Base-by-base conservation (phyloP, 805 yeast species). In the Nakazawaea populi region DNA sequence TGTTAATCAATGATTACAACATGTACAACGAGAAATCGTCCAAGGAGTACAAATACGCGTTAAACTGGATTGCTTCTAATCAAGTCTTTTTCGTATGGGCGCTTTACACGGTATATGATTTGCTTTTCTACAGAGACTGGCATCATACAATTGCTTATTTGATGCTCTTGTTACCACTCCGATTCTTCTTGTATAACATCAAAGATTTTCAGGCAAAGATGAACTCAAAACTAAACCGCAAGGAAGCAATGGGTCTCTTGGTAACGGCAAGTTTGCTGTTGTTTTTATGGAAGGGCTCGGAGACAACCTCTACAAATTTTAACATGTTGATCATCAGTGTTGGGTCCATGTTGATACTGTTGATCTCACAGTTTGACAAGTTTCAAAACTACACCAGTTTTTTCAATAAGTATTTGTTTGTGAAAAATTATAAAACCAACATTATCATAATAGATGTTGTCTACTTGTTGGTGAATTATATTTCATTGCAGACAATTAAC, bases 291-390 rank as follows among this genome's bases (percentile, higher is more conserved):
- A 29, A 41, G 10, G 3, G 11, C 11, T 32, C 35, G 35, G 35
- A 11, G 8, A 32, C 11, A 8, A 32, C 35, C 35, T 32, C 35
- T 14, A 37, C 47, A 9, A 65, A 62, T 46, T 55, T 62, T 35
- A 63, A 58, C 43, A 58, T 69, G 68, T 39, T 66, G 29, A 52
- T 65, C 31, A 55, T 68, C 7, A 53, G 66, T 31, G 39, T 63
- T 27, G 68, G 71, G 0, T 67, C 70, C 0, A 37, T 67, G 38
- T 4, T 60, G 18, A 58, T 67, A 4, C 49, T 65, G 24, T 44
- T 61, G 4, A 51, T 63, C 18, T 64, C 68, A 38, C 70, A 66
- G 51, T 47, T 64, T 38, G 67, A 67, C 40, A 54, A 55, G 14
- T 34, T 5, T 18, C 42, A 32, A 24, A 53, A 55, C 2, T 53